phyloP scores from a whole-genome alignment of 768 basidiomycete species.

The Leccinellum rugosiceps region DNA sequence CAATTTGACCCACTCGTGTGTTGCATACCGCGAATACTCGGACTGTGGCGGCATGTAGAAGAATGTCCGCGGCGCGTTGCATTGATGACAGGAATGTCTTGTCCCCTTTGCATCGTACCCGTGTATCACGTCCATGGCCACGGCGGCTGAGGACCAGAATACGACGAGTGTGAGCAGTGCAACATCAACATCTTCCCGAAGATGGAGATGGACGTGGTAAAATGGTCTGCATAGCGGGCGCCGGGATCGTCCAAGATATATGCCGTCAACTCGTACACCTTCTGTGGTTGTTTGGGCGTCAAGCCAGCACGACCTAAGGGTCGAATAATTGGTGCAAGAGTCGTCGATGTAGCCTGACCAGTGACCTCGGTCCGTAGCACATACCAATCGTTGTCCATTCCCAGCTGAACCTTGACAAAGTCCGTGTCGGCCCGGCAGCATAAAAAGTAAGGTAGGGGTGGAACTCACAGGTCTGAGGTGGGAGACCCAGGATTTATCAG shows the following conservation, averaged over 20 bases:
- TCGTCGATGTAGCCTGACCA: no score
- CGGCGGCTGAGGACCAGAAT: not conserved
- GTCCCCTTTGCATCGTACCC: no score
- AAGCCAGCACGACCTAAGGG: constrained; percentile 4
- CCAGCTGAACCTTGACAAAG: no score
- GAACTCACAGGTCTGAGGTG: no score
- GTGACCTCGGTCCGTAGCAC: no score
- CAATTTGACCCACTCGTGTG: no score
- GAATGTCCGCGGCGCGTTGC: not conserved
- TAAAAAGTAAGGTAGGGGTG: no score
- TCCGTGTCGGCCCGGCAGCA: no score
- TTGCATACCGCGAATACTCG: constrained; percentile 4
- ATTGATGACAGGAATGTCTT: constrained; percentile 7
- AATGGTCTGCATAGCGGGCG: constrained; percentile 2
- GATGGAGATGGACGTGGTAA: constrained; percentile 8
- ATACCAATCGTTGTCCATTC: no score
- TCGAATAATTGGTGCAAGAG: constrained; percentile 17
- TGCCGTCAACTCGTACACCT: constrained; percentile 7
- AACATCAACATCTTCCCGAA: not conserved
- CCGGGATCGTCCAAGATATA: constrained; percentile 12
- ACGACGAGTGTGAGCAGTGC: not conserved
- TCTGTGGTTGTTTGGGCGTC: constrained; percentile 14
- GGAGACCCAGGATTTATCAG: no score
- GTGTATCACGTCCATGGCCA: not conserved
- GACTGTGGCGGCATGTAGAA: not conserved